Base-by-base conservation (phyloP, 768 basidiomycete genomes). In the Lentinula aciculospora region DNA sequence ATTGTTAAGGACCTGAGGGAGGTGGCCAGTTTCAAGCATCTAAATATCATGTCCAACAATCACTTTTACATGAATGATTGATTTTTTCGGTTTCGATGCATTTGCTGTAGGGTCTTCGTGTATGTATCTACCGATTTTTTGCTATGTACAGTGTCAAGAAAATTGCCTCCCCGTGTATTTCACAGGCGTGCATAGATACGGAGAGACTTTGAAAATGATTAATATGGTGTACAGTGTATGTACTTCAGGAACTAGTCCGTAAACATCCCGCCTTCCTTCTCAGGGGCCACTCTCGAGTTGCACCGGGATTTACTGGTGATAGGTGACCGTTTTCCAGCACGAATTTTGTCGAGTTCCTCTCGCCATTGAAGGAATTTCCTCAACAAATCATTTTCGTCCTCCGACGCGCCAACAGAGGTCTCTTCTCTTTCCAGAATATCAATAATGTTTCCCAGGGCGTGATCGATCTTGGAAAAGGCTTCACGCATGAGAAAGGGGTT, bases 401-500 rank as follows among this genome's bases (percentile, higher is more conserved):
- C 65, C 6, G 74, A 72, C 12, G 67, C 63, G 44, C 73, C 74
- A 23, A 70, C 68, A 3, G 71, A 67, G 19, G 55, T 63, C 58
- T 74, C 72, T 63, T 83, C 79, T 29, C 70, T 68, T 63, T 79
- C 73, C 10, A 83, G 67, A 23, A 76, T 72, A 1, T 64, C 58
- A 40, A 81, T 79, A 39, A 79, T 68, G 17, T 80, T 74, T 10
- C 66, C 62, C 50, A 81, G 67, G 3, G 77, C 71, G 50, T 68
- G 63, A 60, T 80, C 79, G 39, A 81, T 71, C 46, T 76, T 77
- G 45, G 71, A 62, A 29, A 82, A 64, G 3, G 75, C 74, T 29
- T 67, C 68, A 29, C 73, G 66, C 67, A 81, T 75, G 4, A 79
- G 69, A 61, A 72, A 80, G 1, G 80, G 76, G 60, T 81, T 83